Base-by-base conservation (phyloP, 129 eudicot species). In the Artemisia tridentata region DNA sequence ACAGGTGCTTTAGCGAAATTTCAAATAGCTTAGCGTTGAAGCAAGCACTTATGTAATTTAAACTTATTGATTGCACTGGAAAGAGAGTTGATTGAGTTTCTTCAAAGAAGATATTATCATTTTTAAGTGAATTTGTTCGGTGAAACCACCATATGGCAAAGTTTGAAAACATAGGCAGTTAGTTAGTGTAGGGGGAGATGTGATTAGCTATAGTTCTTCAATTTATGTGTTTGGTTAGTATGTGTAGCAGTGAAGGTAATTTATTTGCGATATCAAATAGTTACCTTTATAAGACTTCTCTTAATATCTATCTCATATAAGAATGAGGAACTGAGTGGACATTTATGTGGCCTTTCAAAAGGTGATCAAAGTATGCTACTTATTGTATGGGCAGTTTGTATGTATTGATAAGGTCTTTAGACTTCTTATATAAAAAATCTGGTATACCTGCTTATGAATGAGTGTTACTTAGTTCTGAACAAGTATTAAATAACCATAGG, bases 271-370 rank as follows among this genome's bases (percentile, higher is more conserved):
- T 17, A 8, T 23, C 25, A 25, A 25, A 27, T 20, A 51, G 3
- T 5, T 16, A 27, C 53, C 71, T 19, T 52, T 15, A 27, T 47
- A 68, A 27, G 63, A 68, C 15, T 67, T 67, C 19, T 67, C 17
- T 25, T 17, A 17, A 6, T 50, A 16, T 38, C 48, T 8, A 17
- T 29, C 59, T 43, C 41, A 45, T 47, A 48, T 60, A 72, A 2
- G 51, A 29, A 27, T 49, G 10, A 7, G 65, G 45, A 7, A 25
- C 11, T 13, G 16, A 11, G 3, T 13, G 55, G 16, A 50, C 55
- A 50, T 18, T 10, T 50, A 11, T 50, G 55, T 50, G 6, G 16
- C 13, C 55, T 50, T 50, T 50, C 7, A n/a, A 14, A 50, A 50
- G 55, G 55, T 50, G 41, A 6, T 34, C 41, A 34, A 0, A 34